These are phyloP conservation scores for Sclerotinia spermophila DNA, from an alignment of 2,329 filamentous ascomycete genomes.

Conservation along the genomic window DNA sequence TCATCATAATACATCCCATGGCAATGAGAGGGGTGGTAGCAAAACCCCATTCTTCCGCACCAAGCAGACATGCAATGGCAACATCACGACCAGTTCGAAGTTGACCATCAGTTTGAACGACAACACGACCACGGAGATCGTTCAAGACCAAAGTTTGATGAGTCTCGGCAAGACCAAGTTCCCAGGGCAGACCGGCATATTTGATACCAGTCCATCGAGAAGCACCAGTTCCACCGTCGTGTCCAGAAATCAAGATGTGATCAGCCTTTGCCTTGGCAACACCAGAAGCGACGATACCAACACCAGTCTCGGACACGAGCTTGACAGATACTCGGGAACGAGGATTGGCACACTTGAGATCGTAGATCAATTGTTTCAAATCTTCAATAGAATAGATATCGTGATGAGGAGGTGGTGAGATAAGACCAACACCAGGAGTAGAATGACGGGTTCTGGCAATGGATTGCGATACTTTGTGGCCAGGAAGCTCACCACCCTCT, in stretches of 20 bases:
- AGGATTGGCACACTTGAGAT: constrained; percentile 93
- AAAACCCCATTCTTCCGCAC: constrained; percentile 98
- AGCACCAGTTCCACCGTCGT: constrained; percentile 94
- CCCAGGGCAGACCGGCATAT: constrained; percentile 95
- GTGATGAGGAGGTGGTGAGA: constrained; percentile 93
- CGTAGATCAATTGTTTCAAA: constrained; percentile 95
- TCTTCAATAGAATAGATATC: constrained; percentile 99
- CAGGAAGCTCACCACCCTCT: constrained; percentile 94
- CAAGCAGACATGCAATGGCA: constrained; percentile 88
- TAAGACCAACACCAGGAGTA: constrained; percentile 91
- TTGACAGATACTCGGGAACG: constrained; percentile 92
- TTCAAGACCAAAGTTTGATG: constrained; percentile 96
- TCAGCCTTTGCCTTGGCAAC: constrained; percentile 97
- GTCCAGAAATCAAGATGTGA: constrained; percentile 93
- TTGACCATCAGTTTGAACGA: constrained; percentile 95
- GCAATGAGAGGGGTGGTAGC: constrained; percentile 92
- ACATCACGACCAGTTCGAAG: constrained; percentile 89
- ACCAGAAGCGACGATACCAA: constrained; percentile 95
- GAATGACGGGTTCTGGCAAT: constrained; percentile 95
- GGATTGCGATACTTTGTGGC: constrained; percentile 91
- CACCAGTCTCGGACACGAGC: constrained; percentile 94
- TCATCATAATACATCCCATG: constrained; percentile 96
- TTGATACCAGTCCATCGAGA: constrained; percentile 99
- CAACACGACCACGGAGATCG: constrained; percentile 89
- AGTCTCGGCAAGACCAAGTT: constrained; percentile 92